Evolutionary conservation across 768 basidiomycete species (phyloP), one percentile per base, ranked within the genome.

Genomic region (Trametes villosa): DNA sequence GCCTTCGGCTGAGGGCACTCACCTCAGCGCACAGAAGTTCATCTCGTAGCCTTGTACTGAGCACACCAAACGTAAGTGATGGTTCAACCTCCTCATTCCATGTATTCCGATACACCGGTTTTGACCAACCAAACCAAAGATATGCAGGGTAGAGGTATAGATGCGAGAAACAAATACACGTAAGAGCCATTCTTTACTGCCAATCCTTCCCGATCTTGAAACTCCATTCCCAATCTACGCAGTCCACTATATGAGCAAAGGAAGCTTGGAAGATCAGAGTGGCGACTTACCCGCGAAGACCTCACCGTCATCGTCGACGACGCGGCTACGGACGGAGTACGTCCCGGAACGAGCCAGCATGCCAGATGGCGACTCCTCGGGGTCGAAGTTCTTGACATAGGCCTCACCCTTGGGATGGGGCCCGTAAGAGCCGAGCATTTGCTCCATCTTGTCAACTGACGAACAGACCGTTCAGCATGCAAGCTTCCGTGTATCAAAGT

Each of bases 171-270:
- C 59, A 44, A 62, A 54, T 59, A 67, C 69, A 74, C 71, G 72
- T 66, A 60, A 65, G 67, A 63, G 60, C 24, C 44, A 24, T 31
- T 46, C 48, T 74, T 79, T 72, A 89, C n/a, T 18, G 18, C 96
- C 96, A 98, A 66, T 96, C 94, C 78, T 96, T 96, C 44, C 81
- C 86, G 60, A 98, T 82, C 74, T 94, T 96, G 83, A 98, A 97
- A 26, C 34, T 30, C 50, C 56, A 57, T n/a, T 54, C 41, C 53
- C 53, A 54, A 24, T 51, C 50, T 51, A 20, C 2, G 18, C 5
- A 34, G 13, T 31, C 46, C n/a, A n/a, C n/a, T n/a, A n/a, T n/a
- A n/a, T n/a, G n/a, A n/a, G 29, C 29, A 30, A 29, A n/a, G 3
- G 12, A 13, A 18, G 26, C 30, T 13, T 29, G 29, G 18, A 18